phyloP scores from a whole-genome alignment of 2,329 filamentous ascomycete genomes.

The Phaeoacremonium minimum region DNA sequence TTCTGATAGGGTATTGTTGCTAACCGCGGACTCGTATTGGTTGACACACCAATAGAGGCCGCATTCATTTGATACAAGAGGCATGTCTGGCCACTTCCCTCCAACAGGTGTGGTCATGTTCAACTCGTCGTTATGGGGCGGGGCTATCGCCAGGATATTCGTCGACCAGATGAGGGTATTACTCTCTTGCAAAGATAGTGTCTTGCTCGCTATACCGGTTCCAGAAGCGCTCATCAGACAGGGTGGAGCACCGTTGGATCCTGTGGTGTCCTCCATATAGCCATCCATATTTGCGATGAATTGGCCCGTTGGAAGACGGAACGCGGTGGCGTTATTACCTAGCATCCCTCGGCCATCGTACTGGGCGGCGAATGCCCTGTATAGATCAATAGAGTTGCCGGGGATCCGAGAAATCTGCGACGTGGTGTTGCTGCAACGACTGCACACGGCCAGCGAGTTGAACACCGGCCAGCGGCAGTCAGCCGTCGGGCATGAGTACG shows the following conservation, averaged over 20 bases:
- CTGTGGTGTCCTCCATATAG: background rate
- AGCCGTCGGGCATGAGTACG: conserved; percentile 3
- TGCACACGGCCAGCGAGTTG: conserved; percentile 5
- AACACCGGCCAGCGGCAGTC: conserved; percentile 4
- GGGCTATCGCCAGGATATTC: conserved; percentile 3
- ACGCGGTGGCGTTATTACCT: no score
- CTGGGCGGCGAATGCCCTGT: background rate
- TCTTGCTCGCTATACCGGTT: conserved; percentile 3
- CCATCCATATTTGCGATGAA: conserved; percentile 4
- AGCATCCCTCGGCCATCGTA: background rate
- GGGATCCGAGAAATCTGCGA: background rate
- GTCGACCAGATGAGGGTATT: conserved; percentile 4
- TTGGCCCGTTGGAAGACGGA: conserved; percentile 4
- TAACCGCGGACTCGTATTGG: conserved; percentile 1
- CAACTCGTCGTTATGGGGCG: no score
- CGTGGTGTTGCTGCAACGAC: conserved; percentile 1
- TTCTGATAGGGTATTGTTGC: background rate
- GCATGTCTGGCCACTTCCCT: conserved; percentile 3
- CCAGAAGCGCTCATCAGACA: conserved; percentile 4
- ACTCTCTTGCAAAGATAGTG: conserved; percentile 2
- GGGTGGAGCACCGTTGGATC: background rate
- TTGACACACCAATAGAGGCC: conserved; percentile 4
- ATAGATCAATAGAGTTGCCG: conserved; percentile 1
- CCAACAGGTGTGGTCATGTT: background rate
- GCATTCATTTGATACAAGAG: conserved; percentile 1